Evolutionary conservation across 257 asterid genomes (phyloP).

Genomic region (Orobanche coerulescens): DNA sequence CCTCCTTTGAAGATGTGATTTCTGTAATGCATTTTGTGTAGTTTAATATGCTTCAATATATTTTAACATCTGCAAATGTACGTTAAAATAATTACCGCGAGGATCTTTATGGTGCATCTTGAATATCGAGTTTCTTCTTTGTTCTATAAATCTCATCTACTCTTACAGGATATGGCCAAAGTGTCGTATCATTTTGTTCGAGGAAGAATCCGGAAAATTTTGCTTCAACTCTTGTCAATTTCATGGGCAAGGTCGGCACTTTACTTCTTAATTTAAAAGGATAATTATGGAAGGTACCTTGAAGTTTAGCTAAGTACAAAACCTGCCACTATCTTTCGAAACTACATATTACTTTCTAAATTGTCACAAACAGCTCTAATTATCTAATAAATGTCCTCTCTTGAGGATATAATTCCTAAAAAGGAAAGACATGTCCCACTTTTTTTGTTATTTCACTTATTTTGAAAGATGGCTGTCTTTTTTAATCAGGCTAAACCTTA

Average conservation of each 20-base stretch:
- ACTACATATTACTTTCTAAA: background rate
- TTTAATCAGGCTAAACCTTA: background rate
- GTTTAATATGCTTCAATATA: background rate
- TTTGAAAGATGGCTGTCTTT: background rate
- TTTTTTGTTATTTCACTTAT: background rate
- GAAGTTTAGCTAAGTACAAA: background rate
- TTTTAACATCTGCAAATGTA: background rate
- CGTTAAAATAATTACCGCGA: background rate
- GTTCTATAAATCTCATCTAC: slow-evolving; percentile 5
- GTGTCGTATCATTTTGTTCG: slow-evolving; percentile 82
- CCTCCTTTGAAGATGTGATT: background rate
- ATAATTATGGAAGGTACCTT: background rate
- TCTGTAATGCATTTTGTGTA: background rate
- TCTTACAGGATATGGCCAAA: slow-evolving; percentile 78
- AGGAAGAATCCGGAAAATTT: slow-evolving; percentile 73
- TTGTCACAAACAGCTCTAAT: background rate
- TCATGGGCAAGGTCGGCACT: slow-evolving; percentile 79
- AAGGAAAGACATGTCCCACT: background rate
- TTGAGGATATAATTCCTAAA: background rate
- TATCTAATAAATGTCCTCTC: background rate
- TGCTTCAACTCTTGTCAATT: slow-evolving; percentile 74
- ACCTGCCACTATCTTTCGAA: background rate
- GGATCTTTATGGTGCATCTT: slow-evolving; percentile 19
- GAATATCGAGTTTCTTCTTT: slow-evolving; percentile 10
- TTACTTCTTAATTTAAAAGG: background rate